Base-by-base conservation (phyloP, 106 monocot species). In the Dendrobium chrysotoxum region DNA sequence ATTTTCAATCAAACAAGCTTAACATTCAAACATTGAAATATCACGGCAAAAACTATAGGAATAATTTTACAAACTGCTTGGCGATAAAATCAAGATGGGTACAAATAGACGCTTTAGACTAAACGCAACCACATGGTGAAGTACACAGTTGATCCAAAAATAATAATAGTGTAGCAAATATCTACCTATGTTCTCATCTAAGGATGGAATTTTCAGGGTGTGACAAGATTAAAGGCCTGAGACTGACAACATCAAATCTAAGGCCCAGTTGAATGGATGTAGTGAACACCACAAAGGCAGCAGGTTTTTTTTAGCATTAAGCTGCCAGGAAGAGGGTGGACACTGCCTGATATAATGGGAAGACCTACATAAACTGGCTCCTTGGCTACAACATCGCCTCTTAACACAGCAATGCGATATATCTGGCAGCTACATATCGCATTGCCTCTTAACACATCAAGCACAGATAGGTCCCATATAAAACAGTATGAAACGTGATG, bases 1-100 rank as follows among this genome's bases (percentile, higher is more conserved):
- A 57, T 70, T n/a, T 23, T 54, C 38, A 47, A 57, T 35, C 11
- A 75, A 54, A 58, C 26, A 9, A 80, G 23, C 7, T 12, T 41
- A 41, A 40, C 40, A 74, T 42, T 71, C 11, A 70, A 70, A 70
- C 70, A 70, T 68, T 68, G 30, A 64, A 30, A 70, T 70, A 31
- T 70, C 70, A 70, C 1, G 61, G 5, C 21, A 61, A 13, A 12
- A 35, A 70, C 13, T 7, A 30, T 35, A 65, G 64, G 26, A 70
- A 35, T 1, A 15, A 1, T 15, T 70, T 35, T 28, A 35, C 31
- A 70, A 31, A 70, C 35, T 70, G 35, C 15, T 68, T 3, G 28
- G 13, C 30, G 18, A 68, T 30, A 28, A 68, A 68, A 68, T 68
- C 25, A 68, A 17, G n/a, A 67, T 67, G 67, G 26, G 67, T 10